Percentiles rank a stretch among this genome's conserved stretches.
Conservation (phyloP, 2,329 filamentous ascomycete species). For the Dryadomyces sulphureus region DNA sequence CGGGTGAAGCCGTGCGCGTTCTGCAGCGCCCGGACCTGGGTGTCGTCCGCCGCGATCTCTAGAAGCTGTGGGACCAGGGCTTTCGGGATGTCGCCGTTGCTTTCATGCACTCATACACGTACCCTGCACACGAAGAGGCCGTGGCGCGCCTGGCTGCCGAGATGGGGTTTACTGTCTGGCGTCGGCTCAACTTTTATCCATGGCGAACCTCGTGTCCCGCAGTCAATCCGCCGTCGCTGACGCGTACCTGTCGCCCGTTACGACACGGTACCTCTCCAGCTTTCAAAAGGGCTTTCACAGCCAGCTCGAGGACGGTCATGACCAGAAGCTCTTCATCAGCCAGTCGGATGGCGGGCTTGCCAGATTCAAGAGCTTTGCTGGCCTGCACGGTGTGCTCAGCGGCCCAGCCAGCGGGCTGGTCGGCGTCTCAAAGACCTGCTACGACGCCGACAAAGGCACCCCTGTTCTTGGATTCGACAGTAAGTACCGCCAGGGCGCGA, state of each 20-base stretch:
- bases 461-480: slow-evolving; percentile 1
- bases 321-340: slow-evolving; percentile 50
- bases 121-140: slow-evolving; percentile 7
- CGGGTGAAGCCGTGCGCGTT: slow-evolving; percentile 54
- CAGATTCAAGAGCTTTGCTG: slow-evolving; percentile 6
- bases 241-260: slow-evolving; percentile 59
- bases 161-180: too few species aligned
- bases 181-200: too few species aligned
- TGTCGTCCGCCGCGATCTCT: slow-evolving; percentile 38
- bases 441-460: neutral
- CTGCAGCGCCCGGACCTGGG: slow-evolving; percentile 41
- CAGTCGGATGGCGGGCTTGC: slow-evolving; percentile 39
- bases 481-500: neutral
- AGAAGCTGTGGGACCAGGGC: slow-evolving; percentile 45
- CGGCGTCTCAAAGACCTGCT: slow-evolving; percentile 51
- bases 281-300: slow-evolving; percentile 23
- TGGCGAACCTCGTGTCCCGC: slow-evolving; percentile 56
- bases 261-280: slow-evolving; percentile 53
- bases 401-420: slow-evolving; percentile 42
- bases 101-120: slow-evolving; percentile 10
- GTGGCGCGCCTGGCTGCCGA: slow-evolving; percentile 5
- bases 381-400: slow-evolving; percentile 33
- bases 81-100: slow-evolving; percentile 27
- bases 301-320: slow-evolving; percentile 27
- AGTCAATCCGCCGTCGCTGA: slow-evolving; percentile 57